Evolutionary conservation across 139 green algal species (phyloP), one percentile per base, ranked within the genome.

Genomic region (Coelastrella sp.): DNA sequence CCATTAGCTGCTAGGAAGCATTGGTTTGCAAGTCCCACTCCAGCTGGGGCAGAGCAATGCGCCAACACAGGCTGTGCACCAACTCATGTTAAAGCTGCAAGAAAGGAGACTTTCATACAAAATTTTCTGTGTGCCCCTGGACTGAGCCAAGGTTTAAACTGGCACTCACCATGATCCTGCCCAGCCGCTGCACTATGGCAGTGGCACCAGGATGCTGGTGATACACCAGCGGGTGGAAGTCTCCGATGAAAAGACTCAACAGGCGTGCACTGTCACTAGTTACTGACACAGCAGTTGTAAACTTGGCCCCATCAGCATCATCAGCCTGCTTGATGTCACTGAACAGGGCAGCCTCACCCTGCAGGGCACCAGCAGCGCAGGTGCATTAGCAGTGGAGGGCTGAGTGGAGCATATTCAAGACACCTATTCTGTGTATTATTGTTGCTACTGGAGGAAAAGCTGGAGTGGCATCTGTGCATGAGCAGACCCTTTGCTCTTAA

Each of bases 211-310:
- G 90, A 59, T 93, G 90, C 63, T 93, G 79, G 61, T 93, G 90
- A 27, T 93, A 93, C 24, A 93, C 87, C 85, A 93, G 80, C 56
- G 90, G 90, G 73, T 93, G 72, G 76, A 93, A 93, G 78, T 91
- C 68, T 6, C 79, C 22, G 22, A 93, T 93, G 66, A 82, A 75
- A 60, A 93, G 79, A 17, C 63, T 68, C 59, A 93, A 66, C 80
- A 91, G 10, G 10, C 84, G 79, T 6, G 85, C 73, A 10, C 7
- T 49, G 4, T 56, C 78, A 12, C 25, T 85, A 20, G 22, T 59
- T 7, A 93, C 90, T 7, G 84, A 22, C 19, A 82, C 90, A 61
- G 86, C 70, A 7, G 85, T 90, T 24, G 85, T 84, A 60, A 90
- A 90, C 35, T 65, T 90, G 57, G 59, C 56, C 19, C 73, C 63